These are phyloP conservation scores for Dillenia suffruticosa DNA, from an alignment of 164 flowering plant genomes.

Conservation along the genomic window DNA sequence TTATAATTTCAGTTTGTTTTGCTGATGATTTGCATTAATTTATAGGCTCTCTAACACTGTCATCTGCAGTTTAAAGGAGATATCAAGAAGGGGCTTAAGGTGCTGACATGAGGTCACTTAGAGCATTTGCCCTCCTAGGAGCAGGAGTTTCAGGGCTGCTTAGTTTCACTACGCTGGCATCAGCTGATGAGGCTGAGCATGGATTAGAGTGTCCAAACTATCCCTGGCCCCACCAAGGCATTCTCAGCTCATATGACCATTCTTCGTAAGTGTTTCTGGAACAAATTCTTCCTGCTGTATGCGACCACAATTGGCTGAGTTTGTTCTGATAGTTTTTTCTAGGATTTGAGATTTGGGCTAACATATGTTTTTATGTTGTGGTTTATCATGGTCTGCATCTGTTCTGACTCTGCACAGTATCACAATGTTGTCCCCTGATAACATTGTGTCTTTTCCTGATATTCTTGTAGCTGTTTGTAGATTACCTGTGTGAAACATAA, in stretches of 20 bases:
- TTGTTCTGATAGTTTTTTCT: no score
- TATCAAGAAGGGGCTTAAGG: slow-evolving; percentile 33
- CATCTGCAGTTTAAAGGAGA: slow-evolving; percentile 9
- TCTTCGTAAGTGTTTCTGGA: slow-evolving; percentile 53
- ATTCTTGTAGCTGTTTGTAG: neutral
- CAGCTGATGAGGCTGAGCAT: slow-evolving; percentile 86
- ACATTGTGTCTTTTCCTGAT: no score
- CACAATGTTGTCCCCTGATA: no score
- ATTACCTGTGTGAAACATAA: neutral
- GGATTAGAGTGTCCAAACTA: slow-evolving; percentile 65
- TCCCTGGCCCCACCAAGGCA: slow-evolving; percentile 90
- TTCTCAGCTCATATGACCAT: slow-evolving; percentile 85
- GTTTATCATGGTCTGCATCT: no score
- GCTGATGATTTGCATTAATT: no score
- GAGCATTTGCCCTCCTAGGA: slow-evolving; percentile 58
- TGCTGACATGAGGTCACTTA: slow-evolving; percentile 36
- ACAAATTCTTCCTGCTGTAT: no score
- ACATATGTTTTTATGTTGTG: no score
- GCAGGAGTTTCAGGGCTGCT: slow-evolving; percentile 66
- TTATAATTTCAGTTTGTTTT: no score
- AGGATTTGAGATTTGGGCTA: no score
- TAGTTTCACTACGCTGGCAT: slow-evolving; percentile 48
- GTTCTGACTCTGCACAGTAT: no score
- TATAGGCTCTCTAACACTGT: neutral
- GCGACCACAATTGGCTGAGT: no score